Evolutionary conservation across 768 basidiomycete genomes (phyloP), one percentile per base, ranked within the genome.

Genomic region (Sistotremastrum niveocremeum): DNA sequence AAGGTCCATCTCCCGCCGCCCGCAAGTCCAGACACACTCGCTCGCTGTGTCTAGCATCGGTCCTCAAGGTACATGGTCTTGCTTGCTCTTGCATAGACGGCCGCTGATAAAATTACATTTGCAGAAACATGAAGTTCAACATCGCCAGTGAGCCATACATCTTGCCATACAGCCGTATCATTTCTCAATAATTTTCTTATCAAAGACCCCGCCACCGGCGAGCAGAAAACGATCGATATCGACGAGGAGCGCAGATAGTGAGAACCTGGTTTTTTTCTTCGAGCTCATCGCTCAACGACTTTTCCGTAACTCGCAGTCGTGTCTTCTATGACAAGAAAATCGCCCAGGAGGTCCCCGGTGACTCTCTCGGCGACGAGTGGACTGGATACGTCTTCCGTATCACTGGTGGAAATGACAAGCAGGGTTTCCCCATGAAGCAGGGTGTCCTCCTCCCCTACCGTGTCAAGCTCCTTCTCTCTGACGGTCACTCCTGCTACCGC

Each of bases 351-450:
- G 87, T 98, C 57, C 74, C 89, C 40, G 87, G 76, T 50, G 91
- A 95, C 71, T 64, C 81, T 46, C 67, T 97, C 55, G 90, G 93
- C 57, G 85, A 94, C 62, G 94, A 98, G 72, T 98, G 79, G 77
- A 88, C 86, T 65, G 94, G 94, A 48, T 97, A 95, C 71, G 69
- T 97, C 64, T 79, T 95, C 75, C 83, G 90, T 58, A 86, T 99
- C 72, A 93, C 88, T 32, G 93, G 93, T 58, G 89, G 94, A 52
- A 97, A 97, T 74, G 91, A 97, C 80, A 89, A 90, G 72, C 88
- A 93, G 65, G 90, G 91, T 61, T 94, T 95, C 77, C 90, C 91
- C 41, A 95, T 97, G 90, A 98, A 98, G 70, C 94, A 99, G 71
- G 93, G 94, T 71, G 86, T 97, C 55, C 84, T 98, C 51, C 77